A percentile compares a stretch with the other conserved stretches of the same genome.
Conservation (phyloP, 139 green algal species). For the Edaphochlamys debaryana region DNA sequence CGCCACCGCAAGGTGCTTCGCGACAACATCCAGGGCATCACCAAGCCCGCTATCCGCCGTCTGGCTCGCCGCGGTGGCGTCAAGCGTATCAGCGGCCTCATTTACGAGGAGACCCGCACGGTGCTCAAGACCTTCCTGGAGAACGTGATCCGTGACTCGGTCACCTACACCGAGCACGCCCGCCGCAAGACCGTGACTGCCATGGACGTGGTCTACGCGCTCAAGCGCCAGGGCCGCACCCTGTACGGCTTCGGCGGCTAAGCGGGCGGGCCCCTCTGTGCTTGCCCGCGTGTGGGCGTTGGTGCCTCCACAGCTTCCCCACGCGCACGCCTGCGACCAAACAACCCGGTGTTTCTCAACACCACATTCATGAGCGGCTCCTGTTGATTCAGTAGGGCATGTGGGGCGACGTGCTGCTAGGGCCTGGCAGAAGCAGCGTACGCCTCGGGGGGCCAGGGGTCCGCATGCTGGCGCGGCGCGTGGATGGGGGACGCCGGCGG, state of each 20-base stretch:
- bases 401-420: no score
- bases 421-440: no score
- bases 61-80: conserved; percentile 80
- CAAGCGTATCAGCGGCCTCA: conserved; percentile 78
- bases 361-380: no score
- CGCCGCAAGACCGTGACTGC: conserved; percentile 96
- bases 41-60: conserved; percentile 89
- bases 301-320: no score
- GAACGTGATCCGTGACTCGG: conserved; percentile 90
- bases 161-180: conserved; percentile 99
- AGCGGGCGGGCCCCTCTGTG: no score
- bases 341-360: no score
- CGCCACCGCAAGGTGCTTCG: conserved; percentile 92
- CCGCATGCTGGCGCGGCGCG: no score
- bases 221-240: conserved; percentile 95
- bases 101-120: conserved; percentile 89
- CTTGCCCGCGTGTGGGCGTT: no score
- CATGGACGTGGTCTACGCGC: conserved; percentile 95
- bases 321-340: no score
- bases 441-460: no score
- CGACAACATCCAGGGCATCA: conserved; percentile 97
- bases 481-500: no score
- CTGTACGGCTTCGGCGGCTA: conserved; percentile 98
- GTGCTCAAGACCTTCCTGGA: conserved; percentile 94
- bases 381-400: no score